Percentiles rank a stretch among this genome's conserved stretches.
These are phyloP conservation scores for Colletotrichum siamense DNA, from an alignment of 2,329 filamentous ascomycete genomes.

Conservation along the genomic window DNA sequence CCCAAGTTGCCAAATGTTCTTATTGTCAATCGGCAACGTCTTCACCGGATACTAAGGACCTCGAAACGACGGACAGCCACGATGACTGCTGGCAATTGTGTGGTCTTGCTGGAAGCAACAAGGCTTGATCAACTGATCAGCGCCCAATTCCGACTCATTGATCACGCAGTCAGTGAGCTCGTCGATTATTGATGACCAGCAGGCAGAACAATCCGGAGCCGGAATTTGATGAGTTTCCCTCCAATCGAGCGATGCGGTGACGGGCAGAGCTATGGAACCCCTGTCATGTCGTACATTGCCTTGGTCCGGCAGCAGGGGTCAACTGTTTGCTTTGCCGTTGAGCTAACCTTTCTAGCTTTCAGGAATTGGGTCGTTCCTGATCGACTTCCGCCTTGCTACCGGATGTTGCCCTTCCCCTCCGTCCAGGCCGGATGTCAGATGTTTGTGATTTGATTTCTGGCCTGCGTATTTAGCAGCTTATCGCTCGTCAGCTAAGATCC, in stretches of 20 bases:
- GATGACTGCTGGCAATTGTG: not conserved
- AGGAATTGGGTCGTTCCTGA: not conserved
- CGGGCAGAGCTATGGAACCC: not conserved
- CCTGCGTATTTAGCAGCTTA: not conserved
- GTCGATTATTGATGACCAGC: not conserved
- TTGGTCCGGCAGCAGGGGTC: slow-evolving; percentile 9
- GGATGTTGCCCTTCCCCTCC: not conserved
- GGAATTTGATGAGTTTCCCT: not conserved
- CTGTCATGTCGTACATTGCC: slow-evolving; percentile 19
- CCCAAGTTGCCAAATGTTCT: not conserved
- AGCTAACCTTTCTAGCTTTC: not conserved
- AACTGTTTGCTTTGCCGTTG: slow-evolving; percentile 13
- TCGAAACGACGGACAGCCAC: not conserved
- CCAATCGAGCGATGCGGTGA: not conserved
- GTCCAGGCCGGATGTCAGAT: not conserved
- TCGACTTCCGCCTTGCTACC: not conserved
- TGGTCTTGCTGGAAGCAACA: not conserved
- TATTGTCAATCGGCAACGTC: not conserved
- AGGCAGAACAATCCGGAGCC: not conserved
- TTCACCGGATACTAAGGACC: not conserved
- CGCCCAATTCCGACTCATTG: not conserved
- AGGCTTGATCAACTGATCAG: not conserved
- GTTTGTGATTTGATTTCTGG: not conserved
- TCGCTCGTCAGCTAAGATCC: not conserved
- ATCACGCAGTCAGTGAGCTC: not conserved